Percentiles rank a stretch among this genome's conserved stretches.
Conservation (phyloP, 2,329 filamentous ascomycete species). For the Beauveria scarabaeidicola region DNA sequence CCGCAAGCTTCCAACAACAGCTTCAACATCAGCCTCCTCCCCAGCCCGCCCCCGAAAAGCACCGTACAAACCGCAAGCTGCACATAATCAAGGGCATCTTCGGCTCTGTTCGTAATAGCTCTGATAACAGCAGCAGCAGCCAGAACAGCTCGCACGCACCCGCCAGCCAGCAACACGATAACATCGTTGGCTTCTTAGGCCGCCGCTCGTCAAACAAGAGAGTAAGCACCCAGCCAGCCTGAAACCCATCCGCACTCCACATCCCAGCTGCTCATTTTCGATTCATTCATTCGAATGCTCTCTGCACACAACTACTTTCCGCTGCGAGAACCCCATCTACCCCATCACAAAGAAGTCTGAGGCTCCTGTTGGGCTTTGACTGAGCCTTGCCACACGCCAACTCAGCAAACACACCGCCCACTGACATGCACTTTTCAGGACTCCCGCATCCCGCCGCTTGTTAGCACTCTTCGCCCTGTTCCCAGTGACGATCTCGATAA, state of each 20-base stretch:
- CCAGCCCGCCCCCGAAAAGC: constrained; percentile 27
- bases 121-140: constrained; percentile 21
- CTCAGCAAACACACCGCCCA: not conserved
- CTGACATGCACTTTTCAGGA: constrained; percentile 8
- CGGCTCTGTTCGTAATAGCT: constrained; percentile 27
- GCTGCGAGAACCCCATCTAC: not conserved
- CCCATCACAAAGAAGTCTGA: constrained; percentile 11
- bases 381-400: not conserved
- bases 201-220: constrained; percentile 49
- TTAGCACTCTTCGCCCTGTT: constrained; percentile 41
- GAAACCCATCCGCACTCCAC: not conserved
- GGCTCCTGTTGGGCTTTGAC: not conserved
- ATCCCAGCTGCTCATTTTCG: not conserved
- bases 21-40: constrained; percentile 26
- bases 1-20: constrained; percentile 17
- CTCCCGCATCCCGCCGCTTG: constrained; percentile 16
- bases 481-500: constrained; percentile 32
- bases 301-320: not conserved
- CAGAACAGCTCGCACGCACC: constrained; percentile 20
- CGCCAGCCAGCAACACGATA: constrained; percentile 31
- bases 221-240: constrained; percentile 39
- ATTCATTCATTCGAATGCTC: not conserved
- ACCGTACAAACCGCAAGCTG: constrained; percentile 42
- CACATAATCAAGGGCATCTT: constrained; percentile 43
- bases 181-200: constrained; percentile 38